Conservation (phyloP, 2,329 filamentous ascomycete species). For the Apiospora aurea region DNA sequence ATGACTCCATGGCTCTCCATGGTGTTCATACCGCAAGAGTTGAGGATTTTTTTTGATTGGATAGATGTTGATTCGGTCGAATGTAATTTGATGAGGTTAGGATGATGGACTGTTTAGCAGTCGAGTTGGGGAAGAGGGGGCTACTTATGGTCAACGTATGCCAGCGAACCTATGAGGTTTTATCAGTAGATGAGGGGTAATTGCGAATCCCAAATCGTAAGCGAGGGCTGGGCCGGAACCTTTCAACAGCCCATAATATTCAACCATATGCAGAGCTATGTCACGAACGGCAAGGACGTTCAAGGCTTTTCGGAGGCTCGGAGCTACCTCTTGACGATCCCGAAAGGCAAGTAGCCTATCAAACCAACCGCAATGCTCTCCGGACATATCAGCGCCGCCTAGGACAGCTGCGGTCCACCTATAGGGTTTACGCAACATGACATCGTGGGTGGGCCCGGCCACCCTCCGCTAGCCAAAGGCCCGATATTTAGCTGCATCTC, state of each 20-base stretch:
- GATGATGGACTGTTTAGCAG: neutral
- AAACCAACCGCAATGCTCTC: neutral
- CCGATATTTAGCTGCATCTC: constrained; percentile 17
- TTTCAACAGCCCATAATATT: neutral
- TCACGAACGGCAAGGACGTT: neutral
- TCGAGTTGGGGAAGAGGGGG: neutral
- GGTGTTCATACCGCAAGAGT: neutral
- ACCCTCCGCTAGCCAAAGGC: neutral
- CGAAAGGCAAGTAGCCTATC: neutral
- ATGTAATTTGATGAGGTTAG: neutral
- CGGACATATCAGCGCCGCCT: neutral
- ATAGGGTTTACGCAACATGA: neutral
- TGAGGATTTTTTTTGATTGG: neutral
- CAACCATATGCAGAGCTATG: neutral
- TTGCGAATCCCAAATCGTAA: neutral
- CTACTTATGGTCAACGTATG: neutral
- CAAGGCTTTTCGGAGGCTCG: neutral
- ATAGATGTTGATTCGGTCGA: neutral
- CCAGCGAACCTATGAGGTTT: neutral
- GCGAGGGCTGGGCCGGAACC: neutral
- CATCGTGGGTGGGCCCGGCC: neutral
- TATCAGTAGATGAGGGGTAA: constrained; percentile 4
- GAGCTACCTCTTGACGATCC: neutral
- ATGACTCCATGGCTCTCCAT: constrained; percentile 20
- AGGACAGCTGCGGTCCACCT: neutral